A percentile compares a stretch with the other conserved stretches of the same genome.
Conservation (phyloP, 352 stramenopile species). For the Phytophthora uliginosa region DNA sequence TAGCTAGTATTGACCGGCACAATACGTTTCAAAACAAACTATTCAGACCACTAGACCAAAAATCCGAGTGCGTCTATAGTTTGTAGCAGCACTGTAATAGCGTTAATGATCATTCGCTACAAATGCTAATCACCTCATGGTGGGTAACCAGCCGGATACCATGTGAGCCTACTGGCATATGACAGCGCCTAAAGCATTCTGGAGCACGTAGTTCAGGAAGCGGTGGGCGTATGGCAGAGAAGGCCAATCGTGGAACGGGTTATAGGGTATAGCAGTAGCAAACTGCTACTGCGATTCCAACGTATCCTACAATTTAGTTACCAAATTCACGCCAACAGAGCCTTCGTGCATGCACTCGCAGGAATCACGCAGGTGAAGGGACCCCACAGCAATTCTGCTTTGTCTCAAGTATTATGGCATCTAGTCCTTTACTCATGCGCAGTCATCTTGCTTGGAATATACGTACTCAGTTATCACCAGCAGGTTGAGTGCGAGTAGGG, state of each 20-base stretch:
- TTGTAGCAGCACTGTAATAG: no score
- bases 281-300: background rate
- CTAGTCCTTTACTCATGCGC: background rate
- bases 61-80: no score
- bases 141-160: no score
- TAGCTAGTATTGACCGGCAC: no score
- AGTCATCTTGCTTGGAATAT: background rate
- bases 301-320: background rate
- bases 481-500: conserved; percentile 26
- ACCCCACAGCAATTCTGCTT: background rate
- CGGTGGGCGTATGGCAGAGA: background rate
- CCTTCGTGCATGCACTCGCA: background rate
- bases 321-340: background rate
- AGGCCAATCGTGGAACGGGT: background rate
- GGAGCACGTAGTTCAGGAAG: background rate
- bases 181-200: background rate
- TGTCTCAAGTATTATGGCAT: background rate
- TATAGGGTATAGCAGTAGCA: background rate
- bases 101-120: no score
- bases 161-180: background rate
- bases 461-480: background rate
- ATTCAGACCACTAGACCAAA: no score
- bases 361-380: background rate
- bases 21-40: no score
- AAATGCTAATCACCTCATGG: no score